Percentiles rank a stretch among this genome's conserved stretches.
Conservation (phyloP, 2,329 filamentous ascomycete species). For the Ophiocordyceps camponoti-floridani region DNA sequence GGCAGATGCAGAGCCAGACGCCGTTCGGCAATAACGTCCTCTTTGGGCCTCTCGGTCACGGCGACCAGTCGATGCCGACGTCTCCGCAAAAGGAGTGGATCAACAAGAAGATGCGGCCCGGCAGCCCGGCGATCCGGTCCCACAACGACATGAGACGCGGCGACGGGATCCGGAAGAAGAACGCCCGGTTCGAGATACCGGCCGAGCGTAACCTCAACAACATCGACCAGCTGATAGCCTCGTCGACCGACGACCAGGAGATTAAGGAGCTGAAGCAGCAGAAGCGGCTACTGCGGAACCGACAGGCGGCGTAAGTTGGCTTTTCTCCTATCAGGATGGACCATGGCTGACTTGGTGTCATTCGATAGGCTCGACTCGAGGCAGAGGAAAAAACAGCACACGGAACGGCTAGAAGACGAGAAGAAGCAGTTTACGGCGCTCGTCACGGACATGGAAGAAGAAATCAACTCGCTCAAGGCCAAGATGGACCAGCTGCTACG, state of each 20-base stretch:
- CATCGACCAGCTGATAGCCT: slow-evolving; percentile 82
- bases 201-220: slow-evolving; percentile 83
- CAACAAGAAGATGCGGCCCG: slow-evolving; percentile 44
- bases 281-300: slow-evolving; percentile 84
- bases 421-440: slow-evolving; percentile 77
- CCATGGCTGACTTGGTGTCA: not conserved
- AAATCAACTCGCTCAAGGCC: slow-evolving; percentile 48
- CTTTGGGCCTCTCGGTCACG: slow-evolving; percentile 25
- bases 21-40: slow-evolving; percentile 37
- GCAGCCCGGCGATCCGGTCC: slow-evolving; percentile 51
- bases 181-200: slow-evolving; percentile 92
- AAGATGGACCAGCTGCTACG: slow-evolving; percentile 53
- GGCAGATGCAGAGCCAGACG: slow-evolving; percentile 31
- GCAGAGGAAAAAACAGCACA: slow-evolving; percentile 96
- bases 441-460: slow-evolving; percentile 64
- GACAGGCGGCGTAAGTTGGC: slow-evolving; percentile 86
- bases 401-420: slow-evolving; percentile 88
- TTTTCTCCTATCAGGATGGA: slow-evolving; percentile 3
- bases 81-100: slow-evolving; percentile 44
- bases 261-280: slow-evolving; percentile 98
- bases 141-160: slow-evolving; percentile 63
- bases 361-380: slow-evolving; percentile 67
- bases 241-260: slow-evolving; percentile 77
- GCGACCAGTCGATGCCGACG: slow-evolving; percentile 29
- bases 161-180: slow-evolving; percentile 96